Percentiles rank a stretch among this genome's conserved stretches.
Evolutionary conservation across 2,329 filamentous ascomycete species (phyloP).

Genomic region (Alternaria sp.): DNA sequence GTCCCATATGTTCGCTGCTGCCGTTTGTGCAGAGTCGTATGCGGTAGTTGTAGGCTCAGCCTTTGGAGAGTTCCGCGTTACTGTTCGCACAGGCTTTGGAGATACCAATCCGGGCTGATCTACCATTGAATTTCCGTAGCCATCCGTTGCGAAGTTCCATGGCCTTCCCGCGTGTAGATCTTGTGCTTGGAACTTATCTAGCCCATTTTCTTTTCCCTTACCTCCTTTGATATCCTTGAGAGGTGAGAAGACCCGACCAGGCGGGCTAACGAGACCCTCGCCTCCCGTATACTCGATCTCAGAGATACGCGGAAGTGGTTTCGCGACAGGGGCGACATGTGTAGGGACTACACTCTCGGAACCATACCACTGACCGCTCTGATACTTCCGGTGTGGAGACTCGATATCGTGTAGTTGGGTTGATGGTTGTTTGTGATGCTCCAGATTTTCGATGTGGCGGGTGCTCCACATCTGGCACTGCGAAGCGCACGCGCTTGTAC

Average conservation of each 20-base stretch:
- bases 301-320: not conserved
- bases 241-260: not conserved
- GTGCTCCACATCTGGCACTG: not conserved
- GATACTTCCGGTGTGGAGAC: not conserved
- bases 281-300: constrained; percentile 1
- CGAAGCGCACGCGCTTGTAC: not conserved
- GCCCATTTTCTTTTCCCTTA: not conserved
- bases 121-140: not conserved
- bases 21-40: not conserved
- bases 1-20: not conserved
- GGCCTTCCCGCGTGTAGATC: not conserved
- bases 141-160: not conserved
- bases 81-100: not conserved
- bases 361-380: constrained; percentile 7
- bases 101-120: not conserved
- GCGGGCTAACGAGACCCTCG: constrained; percentile 4
- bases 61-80: not conserved
- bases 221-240: not conserved
- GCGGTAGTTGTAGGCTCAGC: not conserved
- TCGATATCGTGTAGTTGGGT: not conserved
- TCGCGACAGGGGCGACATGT: not conserved
- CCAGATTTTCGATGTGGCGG: not conserved
- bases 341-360: not conserved
- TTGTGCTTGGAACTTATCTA: not conserved
- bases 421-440: not conserved